phyloP scores from a whole-genome alignment of 495 filamentous ascomycete genomes.

The Aspergillus sclerotiicarbonarius region DNA sequence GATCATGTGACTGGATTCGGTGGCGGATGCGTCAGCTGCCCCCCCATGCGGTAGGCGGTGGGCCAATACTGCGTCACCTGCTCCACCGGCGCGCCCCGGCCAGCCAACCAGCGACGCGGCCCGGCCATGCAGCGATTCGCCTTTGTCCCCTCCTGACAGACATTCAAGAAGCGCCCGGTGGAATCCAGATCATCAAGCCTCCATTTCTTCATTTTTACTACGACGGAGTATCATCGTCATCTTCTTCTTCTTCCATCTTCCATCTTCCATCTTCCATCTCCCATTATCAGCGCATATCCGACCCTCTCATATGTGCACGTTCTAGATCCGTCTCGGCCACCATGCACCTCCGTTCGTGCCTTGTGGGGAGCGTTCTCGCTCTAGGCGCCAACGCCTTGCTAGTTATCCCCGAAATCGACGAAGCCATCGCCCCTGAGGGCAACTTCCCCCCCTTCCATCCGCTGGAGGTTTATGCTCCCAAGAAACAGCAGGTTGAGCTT shows the following conservation, averaged over 20 bases:
- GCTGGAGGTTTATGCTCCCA: slow-evolving; percentile 27
- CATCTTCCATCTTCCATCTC: neutral
- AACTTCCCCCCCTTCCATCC: slow-evolving; percentile 30
- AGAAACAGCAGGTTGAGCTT: slow-evolving; percentile 35
- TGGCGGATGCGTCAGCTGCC: slow-evolving; percentile 1
- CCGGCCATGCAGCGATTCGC: neutral
- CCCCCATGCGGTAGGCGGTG: neutral
- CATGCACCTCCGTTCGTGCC: slow-evolving; percentile 46
- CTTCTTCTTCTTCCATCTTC: neutral
- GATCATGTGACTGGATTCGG: neutral
- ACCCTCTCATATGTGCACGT: slow-evolving; percentile 8
- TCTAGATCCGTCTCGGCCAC: slow-evolving; percentile 12
- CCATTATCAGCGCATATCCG: neutral
- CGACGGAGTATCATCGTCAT: neutral
- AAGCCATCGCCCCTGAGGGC: slow-evolving; percentile 25
- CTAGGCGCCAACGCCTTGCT: slow-evolving; percentile 48
- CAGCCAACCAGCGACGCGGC: neutral
- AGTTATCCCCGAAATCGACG: slow-evolving; percentile 42
- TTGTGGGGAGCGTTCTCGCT: slow-evolving; percentile 41
- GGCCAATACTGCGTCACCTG: neutral
- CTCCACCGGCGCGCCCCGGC: neutral
- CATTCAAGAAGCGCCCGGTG: neutral
- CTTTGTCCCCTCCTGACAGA: neutral
- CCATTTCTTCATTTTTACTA: neutral
- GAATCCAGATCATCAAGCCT: neutral